Evolutionary conservation across 129 eudicot genomes (phyloP).

Genomic region (Flaveria brownii): DNA sequence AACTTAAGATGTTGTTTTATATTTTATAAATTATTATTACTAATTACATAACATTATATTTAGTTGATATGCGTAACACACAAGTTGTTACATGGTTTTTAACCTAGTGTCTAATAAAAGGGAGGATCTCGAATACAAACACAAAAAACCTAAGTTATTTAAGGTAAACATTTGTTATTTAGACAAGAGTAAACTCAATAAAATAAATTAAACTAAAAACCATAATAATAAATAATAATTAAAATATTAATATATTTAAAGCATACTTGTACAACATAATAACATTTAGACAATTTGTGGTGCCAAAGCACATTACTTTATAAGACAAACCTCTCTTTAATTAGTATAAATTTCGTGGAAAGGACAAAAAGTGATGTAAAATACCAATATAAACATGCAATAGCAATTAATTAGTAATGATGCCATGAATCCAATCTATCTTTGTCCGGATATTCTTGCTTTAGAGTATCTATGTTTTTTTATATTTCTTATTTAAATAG

Average conservation of each 20-base stretch:
- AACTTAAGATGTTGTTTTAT: no score
- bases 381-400: constrained; percentile 22
- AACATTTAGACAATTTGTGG: background rate
- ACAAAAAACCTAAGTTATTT: background rate
- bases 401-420: constrained; percentile 13
- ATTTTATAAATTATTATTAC: no score
- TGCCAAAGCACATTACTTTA: constrained; percentile 15
- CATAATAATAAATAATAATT: background rate
- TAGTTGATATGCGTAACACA: no score
- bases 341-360: background rate
- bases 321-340: constrained; percentile 7
- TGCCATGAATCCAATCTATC: constrained; percentile 21
- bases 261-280: background rate
- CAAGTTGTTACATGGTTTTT: no score
- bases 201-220: background rate
- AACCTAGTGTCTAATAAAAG: no score
- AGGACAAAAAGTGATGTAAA: constrained; percentile 18
- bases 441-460: constrained; percentile 23
- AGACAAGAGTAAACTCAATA: background rate
- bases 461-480: constrained; percentile 2
- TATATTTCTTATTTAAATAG: background rate
- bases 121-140: no score
- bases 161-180: background rate
- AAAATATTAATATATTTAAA: background rate
- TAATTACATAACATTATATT: no score